Conservation (phyloP, 257 asterid genomes). For the Nicotiana obtusifolia region DNA sequence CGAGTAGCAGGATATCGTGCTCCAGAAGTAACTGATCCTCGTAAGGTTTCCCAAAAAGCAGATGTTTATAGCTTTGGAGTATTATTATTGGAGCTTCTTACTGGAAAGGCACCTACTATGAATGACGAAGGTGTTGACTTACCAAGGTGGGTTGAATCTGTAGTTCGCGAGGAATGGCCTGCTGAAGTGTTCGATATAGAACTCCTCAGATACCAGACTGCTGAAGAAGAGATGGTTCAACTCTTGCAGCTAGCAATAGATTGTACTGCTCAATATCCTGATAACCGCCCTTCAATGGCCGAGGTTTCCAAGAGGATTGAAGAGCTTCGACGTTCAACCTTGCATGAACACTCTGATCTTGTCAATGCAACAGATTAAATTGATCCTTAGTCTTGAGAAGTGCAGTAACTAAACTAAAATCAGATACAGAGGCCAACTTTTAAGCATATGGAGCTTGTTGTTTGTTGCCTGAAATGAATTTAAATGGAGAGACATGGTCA, state of each 20-base stretch:
- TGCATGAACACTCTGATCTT: slow-evolving; percentile 34
- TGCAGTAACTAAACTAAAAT: slow-evolving; percentile 12
- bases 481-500: no score
- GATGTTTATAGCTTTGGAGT: slow-evolving; percentile 79
- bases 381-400: background rate
- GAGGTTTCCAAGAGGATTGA: slow-evolving; percentile 43
- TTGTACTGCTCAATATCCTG: slow-evolving; percentile 77
- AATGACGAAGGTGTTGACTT: slow-evolving; percentile 83
- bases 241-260: slow-evolving; percentile 76
- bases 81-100: slow-evolving; percentile 67
- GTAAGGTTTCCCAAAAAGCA: slow-evolving; percentile 63
- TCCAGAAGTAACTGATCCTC: slow-evolving; percentile 85
- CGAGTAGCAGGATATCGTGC: slow-evolving; percentile 78
- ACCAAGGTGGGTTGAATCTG: slow-evolving; percentile 84
- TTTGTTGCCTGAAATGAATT: slow-evolving; percentile 10
- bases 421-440: slow-evolving; percentile 8
- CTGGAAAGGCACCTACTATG: slow-evolving; percentile 84
- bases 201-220: slow-evolving; percentile 45
- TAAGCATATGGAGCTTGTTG: slow-evolving; percentile 15
- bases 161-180: slow-evolving; percentile 74
- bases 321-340: slow-evolving; percentile 37
- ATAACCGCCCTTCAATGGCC: slow-evolving; percentile 56
- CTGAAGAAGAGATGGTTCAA: slow-evolving; percentile 80
- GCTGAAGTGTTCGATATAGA: slow-evolving; percentile 76
- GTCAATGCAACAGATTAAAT: slow-evolving; percentile 42